Base-by-base conservation (phyloP, 2,329 filamentous ascomycete species). In the Zymoseptoria brevis region DNA sequence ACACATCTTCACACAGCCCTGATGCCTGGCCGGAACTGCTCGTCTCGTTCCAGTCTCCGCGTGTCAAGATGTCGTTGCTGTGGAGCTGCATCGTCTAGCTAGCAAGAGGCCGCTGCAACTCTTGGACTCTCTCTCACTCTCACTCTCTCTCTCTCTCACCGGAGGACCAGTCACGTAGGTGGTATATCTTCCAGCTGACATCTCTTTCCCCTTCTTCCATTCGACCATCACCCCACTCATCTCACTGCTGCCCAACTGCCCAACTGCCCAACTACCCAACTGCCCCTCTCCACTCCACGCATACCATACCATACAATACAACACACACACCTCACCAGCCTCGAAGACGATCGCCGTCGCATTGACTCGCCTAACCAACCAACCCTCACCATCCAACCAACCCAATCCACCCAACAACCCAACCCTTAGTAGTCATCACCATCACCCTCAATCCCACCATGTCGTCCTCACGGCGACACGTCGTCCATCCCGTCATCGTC, bases 401-500 rank as follows among this genome's bases (percentile, higher is more conserved):
- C 4, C 35, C 35, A 11, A 41, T 16, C 35, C 35, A 45, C 13
- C 35, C 35, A 6, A 45, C 35, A 29, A 29, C 26, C 26, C 35
- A 45, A 45, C 26, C 49, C 50, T 57, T 59, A 57, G 57, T 59
- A 57, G 57, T 58, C 59, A 61, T 50, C 61, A 49, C 24, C 24
- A 26, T 48, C 13, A 41, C 55, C 19, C 45, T 29, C 26, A 29
- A 8, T 29, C 26, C 50, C 57, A 59, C 26, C 56, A 60, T 53
- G 53, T 63, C 61, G 58, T 64, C 62, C 30, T 63, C 64, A 8
- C 61, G 63, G 49, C 62, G 62, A 55, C 61, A 61, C 52, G 58
- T 59, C 9, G 35, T 62, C 7, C 52, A 60, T 54, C 67, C 67
- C 56, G 60, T 67, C 57, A 65, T 67, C 50, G 64, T 70, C 60